Evolutionary conservation across 371 early-diverging fungal genomes (phyloP).

Genomic region (Mortierella sp.): DNA sequence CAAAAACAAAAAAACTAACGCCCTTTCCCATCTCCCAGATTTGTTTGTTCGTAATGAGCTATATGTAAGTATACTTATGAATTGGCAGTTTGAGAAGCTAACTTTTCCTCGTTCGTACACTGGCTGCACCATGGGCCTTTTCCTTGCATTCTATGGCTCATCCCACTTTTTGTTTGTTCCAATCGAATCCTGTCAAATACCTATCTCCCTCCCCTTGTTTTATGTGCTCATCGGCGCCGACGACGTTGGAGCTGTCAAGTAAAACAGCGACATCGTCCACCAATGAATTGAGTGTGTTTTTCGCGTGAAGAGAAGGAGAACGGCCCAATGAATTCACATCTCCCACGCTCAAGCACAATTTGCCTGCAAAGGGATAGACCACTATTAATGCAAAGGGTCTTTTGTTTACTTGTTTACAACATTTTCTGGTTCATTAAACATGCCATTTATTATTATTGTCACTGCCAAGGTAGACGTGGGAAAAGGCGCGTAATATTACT

Average conservation of each 20-base stretch:
- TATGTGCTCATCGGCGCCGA: neutral
- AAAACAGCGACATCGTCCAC: neutral
- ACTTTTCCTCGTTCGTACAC: neutral
- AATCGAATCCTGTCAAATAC: neutral
- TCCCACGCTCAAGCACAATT: constrained; percentile 3
- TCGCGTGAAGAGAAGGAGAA: no score
- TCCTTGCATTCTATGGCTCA: neutral
- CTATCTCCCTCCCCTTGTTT: no score
- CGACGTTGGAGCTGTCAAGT: neutral
- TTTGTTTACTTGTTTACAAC: neutral
- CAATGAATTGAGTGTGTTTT: neutral
- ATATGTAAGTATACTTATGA: neutral
- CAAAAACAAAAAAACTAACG: neutral
- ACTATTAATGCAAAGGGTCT: neutral
- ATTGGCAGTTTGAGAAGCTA: neutral
- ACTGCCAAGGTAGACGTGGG: neutral
- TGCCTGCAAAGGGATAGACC: neutral
- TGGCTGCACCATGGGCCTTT: neutral
- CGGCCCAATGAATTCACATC: neutral
- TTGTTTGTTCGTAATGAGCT: neutral
- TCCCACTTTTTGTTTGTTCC: neutral
- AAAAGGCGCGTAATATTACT: neutral
- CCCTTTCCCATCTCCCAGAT: neutral
- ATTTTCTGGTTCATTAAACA: neutral
- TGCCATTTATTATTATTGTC: neutral